Evolutionary conservation across 1,284 basidiomycete genomes (phyloP).

Genomic region (Cryptococcus hybrid): DNA sequence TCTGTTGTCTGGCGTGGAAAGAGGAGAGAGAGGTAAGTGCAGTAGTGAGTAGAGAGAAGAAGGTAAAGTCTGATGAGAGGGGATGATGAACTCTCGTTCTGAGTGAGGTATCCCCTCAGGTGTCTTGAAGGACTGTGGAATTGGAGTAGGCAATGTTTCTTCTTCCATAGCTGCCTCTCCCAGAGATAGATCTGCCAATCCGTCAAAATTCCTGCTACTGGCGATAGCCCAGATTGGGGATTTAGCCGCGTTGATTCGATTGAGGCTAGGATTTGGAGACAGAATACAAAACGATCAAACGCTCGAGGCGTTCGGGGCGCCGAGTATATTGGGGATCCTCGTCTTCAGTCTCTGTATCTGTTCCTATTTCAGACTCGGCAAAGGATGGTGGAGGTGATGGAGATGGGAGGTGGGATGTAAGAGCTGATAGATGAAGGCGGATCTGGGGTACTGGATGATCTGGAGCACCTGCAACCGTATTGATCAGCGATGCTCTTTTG

Average conservation of each 20-base stretch:
- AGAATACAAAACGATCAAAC: slow-evolving; percentile 16
- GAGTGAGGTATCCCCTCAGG: neutral
- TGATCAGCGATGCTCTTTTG: no score
- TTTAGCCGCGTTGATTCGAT: slow-evolving; percentile 26
- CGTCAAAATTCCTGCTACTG: slow-evolving; percentile 18
- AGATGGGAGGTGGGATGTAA: slow-evolving; percentile 8
- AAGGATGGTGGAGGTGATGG: slow-evolving; percentile 13
- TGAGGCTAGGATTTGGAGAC: slow-evolving; percentile 38
- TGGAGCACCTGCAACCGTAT: slow-evolving; percentile 30
- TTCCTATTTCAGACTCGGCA: slow-evolving; percentile 5
- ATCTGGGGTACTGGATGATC: slow-evolving; percentile 45
- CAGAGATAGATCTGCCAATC: slow-evolving; percentile 32
- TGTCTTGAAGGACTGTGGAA: neutral
- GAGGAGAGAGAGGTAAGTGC: slow-evolving; percentile 68
- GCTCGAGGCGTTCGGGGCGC: neutral
- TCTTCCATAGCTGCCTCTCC: slow-evolving; percentile 26
- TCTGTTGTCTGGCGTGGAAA: slow-evolving; percentile 63
- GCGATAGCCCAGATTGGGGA: slow-evolving; percentile 49
- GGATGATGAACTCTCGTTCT: slow-evolving; percentile 67
- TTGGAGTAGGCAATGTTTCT: neutral
- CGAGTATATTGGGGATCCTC: slow-evolving; percentile 10
- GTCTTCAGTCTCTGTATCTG: slow-evolving; percentile 24
- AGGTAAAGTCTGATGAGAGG: slow-evolving; percentile 73
- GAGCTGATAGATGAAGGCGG: slow-evolving; percentile 32
- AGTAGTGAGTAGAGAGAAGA: slow-evolving; percentile 73